A percentile compares a stretch with the other conserved stretches of the same genome.
phyloP scores from a whole-genome alignment of 176 grass and related monocot genomes.

The Thinopyrum elongatum region DNA sequence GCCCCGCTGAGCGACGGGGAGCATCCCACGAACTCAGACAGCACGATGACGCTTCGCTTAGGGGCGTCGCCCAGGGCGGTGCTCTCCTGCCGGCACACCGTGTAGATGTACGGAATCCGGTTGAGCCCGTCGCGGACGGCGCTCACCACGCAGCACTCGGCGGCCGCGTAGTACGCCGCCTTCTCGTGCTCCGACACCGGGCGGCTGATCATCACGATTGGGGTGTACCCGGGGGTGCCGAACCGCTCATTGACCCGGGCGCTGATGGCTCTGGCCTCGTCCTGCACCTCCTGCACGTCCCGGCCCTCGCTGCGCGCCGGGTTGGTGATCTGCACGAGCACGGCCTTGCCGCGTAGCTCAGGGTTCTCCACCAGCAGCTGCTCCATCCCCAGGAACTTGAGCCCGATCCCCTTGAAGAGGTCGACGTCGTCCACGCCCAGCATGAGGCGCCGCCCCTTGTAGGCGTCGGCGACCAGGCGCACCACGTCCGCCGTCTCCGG shows the following conservation, averaged over 20 bases:
- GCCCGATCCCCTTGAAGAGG: conserved; percentile 90
- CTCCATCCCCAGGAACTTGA: conserved; percentile 95
- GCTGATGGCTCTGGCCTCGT: conserved; percentile 64
- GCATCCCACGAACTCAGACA: conserved; percentile 91
- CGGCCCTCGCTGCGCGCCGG: conserved; percentile 82
- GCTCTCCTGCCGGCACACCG: conserved; percentile 76
- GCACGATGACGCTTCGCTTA: conserved; percentile 74
- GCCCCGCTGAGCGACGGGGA: conserved; percentile 91
- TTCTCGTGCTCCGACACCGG: conserved; percentile 58
- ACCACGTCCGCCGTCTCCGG: conserved; percentile 49
- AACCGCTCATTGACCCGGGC: conserved; percentile 71
- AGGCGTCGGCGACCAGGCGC: conserved; percentile 45
- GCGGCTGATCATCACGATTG: conserved; percentile 59
- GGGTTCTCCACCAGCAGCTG: conserved; percentile 69
- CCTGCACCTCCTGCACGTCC: conserved; percentile 82
- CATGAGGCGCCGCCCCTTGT: conserved; percentile 67
- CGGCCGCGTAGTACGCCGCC: conserved; percentile 73
- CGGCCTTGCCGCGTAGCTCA: conserved; percentile 52
- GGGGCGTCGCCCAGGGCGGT: conserved; percentile 41
- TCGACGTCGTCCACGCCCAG: conserved; percentile 92
- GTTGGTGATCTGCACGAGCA: conserved; percentile 89
- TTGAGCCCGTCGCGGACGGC: conserved; percentile 91
- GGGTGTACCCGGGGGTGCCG: conserved; percentile 71
- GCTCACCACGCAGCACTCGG: conserved; percentile 85
- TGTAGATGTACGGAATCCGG: conserved; percentile 90